Percentiles rank a stretch among this genome's conserved stretches.
Evolutionary conservation across 1,284 basidiomycete species (phyloP).

Genomic region (Pseudozyma thailandica): DNA sequence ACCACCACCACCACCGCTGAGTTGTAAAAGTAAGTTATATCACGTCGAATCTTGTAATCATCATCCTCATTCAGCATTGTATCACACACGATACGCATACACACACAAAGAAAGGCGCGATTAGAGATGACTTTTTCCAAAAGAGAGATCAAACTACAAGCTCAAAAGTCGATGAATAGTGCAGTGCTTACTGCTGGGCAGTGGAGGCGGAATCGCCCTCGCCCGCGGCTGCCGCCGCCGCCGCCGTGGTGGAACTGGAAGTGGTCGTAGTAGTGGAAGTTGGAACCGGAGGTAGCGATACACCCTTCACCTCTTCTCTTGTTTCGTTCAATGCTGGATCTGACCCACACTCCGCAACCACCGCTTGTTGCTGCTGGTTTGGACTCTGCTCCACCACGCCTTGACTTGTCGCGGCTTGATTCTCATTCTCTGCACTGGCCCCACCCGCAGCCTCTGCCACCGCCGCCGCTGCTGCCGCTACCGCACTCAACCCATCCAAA

Average conservation of each 20-base stretch:
- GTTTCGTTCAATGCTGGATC: not conserved
- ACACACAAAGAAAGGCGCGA: not conserved
- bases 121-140: too few relatives aligned
- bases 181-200: too few relatives aligned
- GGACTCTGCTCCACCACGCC: not conserved
- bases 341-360: too few relatives aligned
- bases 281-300: slow-evolving; percentile 1
- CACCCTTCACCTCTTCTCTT: not conserved
- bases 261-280: not conserved
- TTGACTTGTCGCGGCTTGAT: not conserved
- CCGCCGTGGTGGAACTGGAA: not conserved
- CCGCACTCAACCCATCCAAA: slow-evolving; percentile 55
- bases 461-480: slow-evolving; percentile 56
- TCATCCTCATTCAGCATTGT: not conserved
- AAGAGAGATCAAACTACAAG: too few relatives aligned
- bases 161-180: too few relatives aligned
- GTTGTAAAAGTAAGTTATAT: too few relatives aligned
- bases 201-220: too few relatives aligned
- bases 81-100: not conserved
- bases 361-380: not conserved
- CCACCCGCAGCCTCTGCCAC: slow-evolving; percentile 2
- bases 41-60: too few relatives aligned
- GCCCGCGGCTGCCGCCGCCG: too few relatives aligned
- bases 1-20: not conserved
- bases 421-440: not conserved